Percentiles rank a stretch among this genome's conserved stretches.
Evolutionary conservation across 1,284 basidiomycete species (phyloP).

Genomic region (Cryptococcus amylolentus): DNA sequence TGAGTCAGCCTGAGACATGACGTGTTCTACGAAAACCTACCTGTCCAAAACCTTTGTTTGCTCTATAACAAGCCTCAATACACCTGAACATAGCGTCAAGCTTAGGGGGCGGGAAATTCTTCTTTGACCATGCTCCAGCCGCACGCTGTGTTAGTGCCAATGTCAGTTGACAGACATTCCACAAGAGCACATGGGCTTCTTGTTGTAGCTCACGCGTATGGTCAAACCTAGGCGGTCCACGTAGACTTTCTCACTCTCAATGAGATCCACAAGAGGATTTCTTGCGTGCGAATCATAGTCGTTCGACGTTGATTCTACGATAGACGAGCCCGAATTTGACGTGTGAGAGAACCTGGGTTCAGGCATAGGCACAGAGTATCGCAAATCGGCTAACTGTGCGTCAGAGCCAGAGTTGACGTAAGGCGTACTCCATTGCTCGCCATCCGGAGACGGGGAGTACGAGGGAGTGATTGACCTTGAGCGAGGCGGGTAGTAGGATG

Average conservation of each 20-base stretch:
- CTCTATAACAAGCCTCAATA: slow-evolving; percentile 86
- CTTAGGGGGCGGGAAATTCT: slow-evolving; percentile 86
- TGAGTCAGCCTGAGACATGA: slow-evolving; percentile 8
- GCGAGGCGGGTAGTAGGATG: slow-evolving; percentile 6
- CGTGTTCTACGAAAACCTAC: slow-evolving; percentile 53
- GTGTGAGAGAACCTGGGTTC: slow-evolving; percentile 1
- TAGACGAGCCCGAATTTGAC: slow-evolving; percentile 6
- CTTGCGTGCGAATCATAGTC: slow-evolving; percentile 19
- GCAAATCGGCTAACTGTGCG: background rate
- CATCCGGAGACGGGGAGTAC: slow-evolving; percentile 8
- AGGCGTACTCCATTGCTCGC: slow-evolving; percentile 2
- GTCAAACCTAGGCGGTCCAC: slow-evolving; percentile 87
- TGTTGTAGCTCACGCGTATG: slow-evolving; percentile 67
- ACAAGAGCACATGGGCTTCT: background rate
- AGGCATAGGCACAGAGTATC: slow-evolving; percentile 9
- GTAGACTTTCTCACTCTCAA: slow-evolving; percentile 89
- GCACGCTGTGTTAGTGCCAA: slow-evolving; percentile 66
- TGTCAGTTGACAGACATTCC: background rate
- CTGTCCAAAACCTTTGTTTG: slow-evolving; percentile 73
- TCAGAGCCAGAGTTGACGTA: background rate
- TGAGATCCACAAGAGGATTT: slow-evolving; percentile 86
- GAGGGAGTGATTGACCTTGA: slow-evolving; percentile 4
- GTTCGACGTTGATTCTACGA: background rate
- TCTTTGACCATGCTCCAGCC: slow-evolving; percentile 91
- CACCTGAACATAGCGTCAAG: slow-evolving; percentile 92